Percentiles rank a stretch among this genome's conserved stretches.
Evolutionary conservation across 176 grass and related monocot genomes (phyloP).

Genomic region (Musa itinerans): DNA sequence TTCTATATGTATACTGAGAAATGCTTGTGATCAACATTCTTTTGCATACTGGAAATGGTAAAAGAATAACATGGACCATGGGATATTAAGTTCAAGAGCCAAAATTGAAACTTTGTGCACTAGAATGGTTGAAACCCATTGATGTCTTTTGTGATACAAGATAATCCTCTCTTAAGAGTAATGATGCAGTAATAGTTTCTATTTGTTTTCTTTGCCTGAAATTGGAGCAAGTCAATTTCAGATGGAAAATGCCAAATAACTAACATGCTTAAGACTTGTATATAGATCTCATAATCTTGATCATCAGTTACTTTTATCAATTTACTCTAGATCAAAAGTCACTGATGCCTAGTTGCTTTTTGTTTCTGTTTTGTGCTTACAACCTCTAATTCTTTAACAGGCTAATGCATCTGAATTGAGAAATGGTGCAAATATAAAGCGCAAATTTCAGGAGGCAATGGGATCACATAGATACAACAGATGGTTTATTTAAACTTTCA

Average conservation of each 20-base stretch:
- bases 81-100: neutral
- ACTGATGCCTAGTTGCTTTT: neutral
- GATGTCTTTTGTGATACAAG: neutral
- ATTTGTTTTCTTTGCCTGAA: too few relatives aligned
- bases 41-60: neutral
- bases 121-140: neutral
- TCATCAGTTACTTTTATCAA: neutral
- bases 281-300: neutral
- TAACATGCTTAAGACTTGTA: neutral
- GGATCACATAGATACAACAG: conserved; percentile 82
- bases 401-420: conserved; percentile 91
- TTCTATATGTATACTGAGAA: neutral
- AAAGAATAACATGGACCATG: neutral
- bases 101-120: neutral
- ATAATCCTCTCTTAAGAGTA: neutral
- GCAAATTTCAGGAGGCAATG: conserved; percentile 73
- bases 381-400: conserved; percentile 33
- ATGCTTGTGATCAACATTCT: neutral
- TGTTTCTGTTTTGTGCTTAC: conserved; percentile 2
- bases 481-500: conserved; percentile 43
- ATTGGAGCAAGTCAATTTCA: too few relatives aligned
- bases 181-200: too few relatives aligned
- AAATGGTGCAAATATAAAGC: conserved; percentile 73
- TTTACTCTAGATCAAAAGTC: too few relatives aligned
- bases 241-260: too few relatives aligned